Evolutionary conservation across 768 basidiomycete species (phyloP).

Genomic region (Lactarius sp.): DNA sequence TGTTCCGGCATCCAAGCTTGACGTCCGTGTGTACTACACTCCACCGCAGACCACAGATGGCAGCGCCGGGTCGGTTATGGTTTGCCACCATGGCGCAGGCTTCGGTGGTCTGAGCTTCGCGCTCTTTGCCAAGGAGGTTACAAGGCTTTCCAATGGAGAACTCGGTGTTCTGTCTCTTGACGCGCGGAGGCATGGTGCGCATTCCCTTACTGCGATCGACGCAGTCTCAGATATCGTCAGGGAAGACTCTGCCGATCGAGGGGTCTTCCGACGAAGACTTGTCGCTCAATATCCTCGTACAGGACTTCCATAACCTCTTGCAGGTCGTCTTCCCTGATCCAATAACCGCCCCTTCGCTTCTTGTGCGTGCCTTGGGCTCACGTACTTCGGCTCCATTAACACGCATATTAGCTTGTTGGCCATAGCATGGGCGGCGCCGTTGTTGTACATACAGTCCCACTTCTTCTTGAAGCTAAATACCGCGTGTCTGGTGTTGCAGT

Average conservation of each 20-base stretch:
- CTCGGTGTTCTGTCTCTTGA: conserved; percentile 82
- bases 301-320: conserved; percentile 71
- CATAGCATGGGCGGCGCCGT: conserved; percentile 98
- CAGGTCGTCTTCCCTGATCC: conserved; percentile 65
- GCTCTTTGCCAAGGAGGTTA: conserved; percentile 78
- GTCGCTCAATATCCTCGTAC: conserved; percentile 63
- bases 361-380: conserved; percentile 48
- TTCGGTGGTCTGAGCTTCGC: conserved; percentile 89
- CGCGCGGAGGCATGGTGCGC: conserved; percentile 80
- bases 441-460: conserved; percentile 62
- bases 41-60: conserved; percentile 51
- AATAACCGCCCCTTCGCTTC: conserved; percentile 56
- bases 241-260: conserved; percentile 53
- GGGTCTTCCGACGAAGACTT: conserved; percentile 50
- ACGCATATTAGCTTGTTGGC: conserved; percentile 61
- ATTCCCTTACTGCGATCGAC: not conserved
- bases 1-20: conserved; percentile 55
- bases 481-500: conserved; percentile 73
- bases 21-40: conserved; percentile 81
- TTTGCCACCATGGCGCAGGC: conserved; percentile 95
- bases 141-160: conserved; percentile 54
- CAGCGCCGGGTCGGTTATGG: conserved; percentile 56
- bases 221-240: conserved; percentile 36
- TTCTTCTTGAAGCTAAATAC: conserved; percentile 63
- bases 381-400: not conserved